phyloP scores from a whole-genome alignment of 257 asterid genomes.

The Knoxia roxburghii region DNA sequence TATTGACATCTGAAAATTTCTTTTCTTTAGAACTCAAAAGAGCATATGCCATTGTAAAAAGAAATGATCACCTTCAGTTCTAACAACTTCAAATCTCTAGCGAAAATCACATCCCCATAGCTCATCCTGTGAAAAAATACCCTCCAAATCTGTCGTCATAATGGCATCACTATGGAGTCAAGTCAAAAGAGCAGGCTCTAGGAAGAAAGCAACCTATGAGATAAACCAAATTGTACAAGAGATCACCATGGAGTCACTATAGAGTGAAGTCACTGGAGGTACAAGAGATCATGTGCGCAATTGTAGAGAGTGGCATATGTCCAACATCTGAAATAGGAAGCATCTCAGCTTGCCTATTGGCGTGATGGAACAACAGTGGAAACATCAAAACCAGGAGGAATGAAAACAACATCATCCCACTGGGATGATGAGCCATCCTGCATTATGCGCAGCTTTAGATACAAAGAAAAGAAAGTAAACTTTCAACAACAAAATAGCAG shows the following conservation, averaged over 20 bases:
- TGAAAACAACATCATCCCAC: constrained; percentile 83
- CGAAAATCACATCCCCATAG: background rate
- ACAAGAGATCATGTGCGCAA: background rate
- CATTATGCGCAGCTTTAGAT: constrained; percentile 6
- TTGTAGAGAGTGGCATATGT: background rate
- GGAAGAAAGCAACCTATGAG: too few species aligned
- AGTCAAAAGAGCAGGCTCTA: background rate
- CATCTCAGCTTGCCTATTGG: constrained; percentile 4
- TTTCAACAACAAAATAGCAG: background rate
- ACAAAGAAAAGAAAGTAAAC: background rate
- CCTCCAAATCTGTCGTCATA: background rate
- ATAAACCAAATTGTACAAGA: too few species aligned
- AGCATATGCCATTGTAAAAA: background rate
- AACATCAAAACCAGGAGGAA: constrained; percentile 91
- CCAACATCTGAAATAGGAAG: background rate
- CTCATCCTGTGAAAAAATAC: background rate
- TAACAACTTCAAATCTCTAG: constrained; percentile 1
- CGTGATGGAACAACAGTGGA: constrained; percentile 39
- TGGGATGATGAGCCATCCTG: constrained; percentile 59
- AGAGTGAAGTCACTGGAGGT: too few species aligned
- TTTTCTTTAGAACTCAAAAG: too few species aligned
- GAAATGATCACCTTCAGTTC: background rate
- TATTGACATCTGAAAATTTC: too few species aligned
- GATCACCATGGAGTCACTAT: too few species aligned
- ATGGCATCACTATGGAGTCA: background rate